These are phyloP conservation scores for Alternaria gaisen DNA, from an alignment of 2,329 filamentous ascomycete genomes.

Conservation along the genomic window DNA sequence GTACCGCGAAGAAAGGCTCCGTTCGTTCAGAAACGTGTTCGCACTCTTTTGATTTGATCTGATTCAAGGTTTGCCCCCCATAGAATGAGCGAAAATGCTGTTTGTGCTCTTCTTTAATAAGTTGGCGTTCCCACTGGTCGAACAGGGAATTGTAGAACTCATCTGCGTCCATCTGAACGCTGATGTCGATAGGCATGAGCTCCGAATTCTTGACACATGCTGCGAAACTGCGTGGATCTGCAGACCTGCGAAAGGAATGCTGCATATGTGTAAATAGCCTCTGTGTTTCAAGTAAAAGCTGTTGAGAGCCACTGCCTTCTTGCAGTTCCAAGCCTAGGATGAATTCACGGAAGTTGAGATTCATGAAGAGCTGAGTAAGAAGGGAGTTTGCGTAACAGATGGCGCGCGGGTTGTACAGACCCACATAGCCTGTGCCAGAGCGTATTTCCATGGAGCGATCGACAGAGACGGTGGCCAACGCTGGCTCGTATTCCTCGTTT, in stretches of 20 bases:
- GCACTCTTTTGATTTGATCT: constrained; percentile 95
- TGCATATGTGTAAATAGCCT: constrained; percentile 87
- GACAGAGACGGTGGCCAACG: constrained; percentile 63
- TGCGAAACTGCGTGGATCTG: constrained; percentile 78
- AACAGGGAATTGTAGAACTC: constrained; percentile 97
- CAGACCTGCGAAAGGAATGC: constrained; percentile 75
- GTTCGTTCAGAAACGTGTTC: constrained; percentile 89
- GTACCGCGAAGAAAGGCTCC: constrained; percentile 92
- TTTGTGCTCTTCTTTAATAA: constrained; percentile 73
- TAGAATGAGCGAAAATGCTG: constrained; percentile 82
- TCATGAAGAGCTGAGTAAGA: constrained; percentile 96
- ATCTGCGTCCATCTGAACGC: constrained; percentile 96
- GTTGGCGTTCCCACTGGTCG: constrained; percentile 86
- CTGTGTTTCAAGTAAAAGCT: constrained; percentile 79
- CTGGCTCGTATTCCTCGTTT: constrained; percentile 58
- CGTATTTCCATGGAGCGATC: constrained; percentile 75
- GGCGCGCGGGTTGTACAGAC: constrained; percentile 89
- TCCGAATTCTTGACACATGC: constrained; percentile 83
- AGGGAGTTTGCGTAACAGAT: constrained; percentile 98
- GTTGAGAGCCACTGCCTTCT: constrained; percentile 66
- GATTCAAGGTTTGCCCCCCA: constrained; percentile 89
- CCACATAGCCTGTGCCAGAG: constrained; percentile 82
- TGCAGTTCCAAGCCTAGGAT: constrained; percentile 69
- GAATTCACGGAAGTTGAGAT: constrained; percentile 84
- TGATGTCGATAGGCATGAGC: constrained; percentile 82